Evolutionary conservation across 164 flowering plant genomes (phyloP).

Genomic region (Magnolia kwangsiensis): DNA sequence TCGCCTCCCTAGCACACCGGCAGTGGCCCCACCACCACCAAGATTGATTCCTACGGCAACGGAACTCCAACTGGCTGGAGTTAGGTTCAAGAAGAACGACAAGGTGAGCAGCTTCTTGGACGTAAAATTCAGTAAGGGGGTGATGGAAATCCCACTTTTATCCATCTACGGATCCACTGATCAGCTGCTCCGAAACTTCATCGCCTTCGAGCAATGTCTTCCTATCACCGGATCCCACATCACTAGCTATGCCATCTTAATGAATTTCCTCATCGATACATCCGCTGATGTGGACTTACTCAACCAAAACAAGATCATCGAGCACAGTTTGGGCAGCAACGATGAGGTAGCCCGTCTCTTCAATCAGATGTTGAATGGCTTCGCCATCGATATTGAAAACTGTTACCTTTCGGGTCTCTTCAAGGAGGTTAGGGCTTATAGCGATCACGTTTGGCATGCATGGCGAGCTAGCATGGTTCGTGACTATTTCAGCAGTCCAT

Average conservation of each 20-base stretch:
- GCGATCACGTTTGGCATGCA: slow-evolving; percentile 18
- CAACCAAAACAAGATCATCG: slow-evolving; percentile 7
- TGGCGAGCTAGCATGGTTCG: slow-evolving; percentile 50
- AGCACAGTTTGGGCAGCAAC: slow-evolving; percentile 24
- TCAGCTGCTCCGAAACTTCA: slow-evolving; percentile 1
- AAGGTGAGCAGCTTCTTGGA: slow-evolving; percentile 10
- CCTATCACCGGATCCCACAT: slow-evolving; percentile 17
- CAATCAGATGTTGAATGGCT: slow-evolving; percentile 32
- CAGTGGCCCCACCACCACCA: background rate
- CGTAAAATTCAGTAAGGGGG: slow-evolving; percentile 16
- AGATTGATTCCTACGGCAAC: background rate
- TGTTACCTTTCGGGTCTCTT: slow-evolving; percentile 26
- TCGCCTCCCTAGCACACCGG: background rate
- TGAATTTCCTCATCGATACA: slow-evolving; percentile 25
- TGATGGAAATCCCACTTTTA: slow-evolving; percentile 21
- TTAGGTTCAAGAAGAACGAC: background rate
- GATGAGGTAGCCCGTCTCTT: slow-evolving; percentile 43
- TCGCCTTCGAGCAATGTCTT: slow-evolving; percentile 5
- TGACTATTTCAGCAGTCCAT: slow-evolving; percentile 23
- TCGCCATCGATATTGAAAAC: slow-evolving; percentile 29
- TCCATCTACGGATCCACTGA: slow-evolving; percentile 19
- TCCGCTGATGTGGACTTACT: slow-evolving; percentile 21
- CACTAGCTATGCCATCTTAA: slow-evolving; percentile 18
- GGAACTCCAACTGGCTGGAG: background rate
- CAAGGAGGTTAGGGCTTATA: background rate